phyloP scores from a whole-genome alignment of 352 stramenopile genomes.

The Blastocystis sp. region DNA sequence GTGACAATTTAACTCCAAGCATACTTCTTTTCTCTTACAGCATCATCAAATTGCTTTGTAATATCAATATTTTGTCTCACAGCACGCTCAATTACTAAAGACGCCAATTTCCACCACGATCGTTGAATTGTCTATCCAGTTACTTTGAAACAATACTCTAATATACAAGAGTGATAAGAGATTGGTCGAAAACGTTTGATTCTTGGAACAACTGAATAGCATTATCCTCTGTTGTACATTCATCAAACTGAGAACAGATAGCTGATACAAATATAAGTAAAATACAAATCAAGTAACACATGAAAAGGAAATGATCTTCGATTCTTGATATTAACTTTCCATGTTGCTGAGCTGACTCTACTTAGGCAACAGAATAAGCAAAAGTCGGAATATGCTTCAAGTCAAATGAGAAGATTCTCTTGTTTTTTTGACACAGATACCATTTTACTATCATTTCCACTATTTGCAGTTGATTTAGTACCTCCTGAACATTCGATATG shows the following conservation, averaged over 20 bases:
- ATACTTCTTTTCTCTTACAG: constrained; percentile 31
- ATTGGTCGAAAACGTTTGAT: neutral
- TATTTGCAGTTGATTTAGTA: neutral
- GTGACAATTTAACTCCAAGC: neutral
- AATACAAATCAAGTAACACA: neutral
- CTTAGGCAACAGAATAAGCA: too few relatives aligned
- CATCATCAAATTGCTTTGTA: neutral
- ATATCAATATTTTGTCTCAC: neutral
- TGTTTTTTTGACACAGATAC: too few relatives aligned
- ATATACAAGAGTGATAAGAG: constrained; percentile 10
- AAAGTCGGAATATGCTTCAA: neutral
- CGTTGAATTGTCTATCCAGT: constrained; percentile 13
- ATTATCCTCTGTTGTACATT: neutral
- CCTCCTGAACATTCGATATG: constrained; percentile 13
- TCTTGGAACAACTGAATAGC: neutral
- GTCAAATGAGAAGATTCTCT: neutral
- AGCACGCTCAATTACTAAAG: constrained; percentile 1
- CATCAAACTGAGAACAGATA: neutral
- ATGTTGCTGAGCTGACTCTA: too few relatives aligned
- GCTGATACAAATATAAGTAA: neutral
- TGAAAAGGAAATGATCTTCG: neutral
- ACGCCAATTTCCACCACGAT: constrained; percentile 30
- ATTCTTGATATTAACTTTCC: too few relatives aligned
- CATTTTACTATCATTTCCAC: neutral
- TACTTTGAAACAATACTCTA: neutral